phyloP scores from a whole-genome alignment of 495 filamentous ascomycete genomes.

The Cairneyella variabilis region DNA sequence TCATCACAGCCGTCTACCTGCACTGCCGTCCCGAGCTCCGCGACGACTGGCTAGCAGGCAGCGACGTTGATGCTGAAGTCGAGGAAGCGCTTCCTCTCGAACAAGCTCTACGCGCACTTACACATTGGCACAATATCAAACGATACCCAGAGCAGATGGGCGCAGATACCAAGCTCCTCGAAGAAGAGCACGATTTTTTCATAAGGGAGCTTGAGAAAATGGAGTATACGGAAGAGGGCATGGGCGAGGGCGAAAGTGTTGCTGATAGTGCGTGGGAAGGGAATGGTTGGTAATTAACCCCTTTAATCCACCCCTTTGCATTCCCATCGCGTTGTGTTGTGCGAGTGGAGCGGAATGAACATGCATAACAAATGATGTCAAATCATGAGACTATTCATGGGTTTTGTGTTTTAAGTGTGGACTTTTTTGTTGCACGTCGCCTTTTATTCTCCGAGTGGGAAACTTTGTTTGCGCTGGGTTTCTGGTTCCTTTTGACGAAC shows the following conservation, averaged over 20 bases:
- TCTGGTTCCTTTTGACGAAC: neutral
- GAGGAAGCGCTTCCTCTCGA: slow-evolving; percentile 89
- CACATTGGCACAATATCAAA: slow-evolving; percentile 88
- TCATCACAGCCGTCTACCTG: slow-evolving; percentile 94
- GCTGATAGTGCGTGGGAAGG: slow-evolving; percentile 18
- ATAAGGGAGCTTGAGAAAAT: slow-evolving; percentile 82
- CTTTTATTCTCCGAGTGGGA: slow-evolving; percentile 11
- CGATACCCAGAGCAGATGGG: slow-evolving; percentile 80
- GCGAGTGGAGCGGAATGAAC: neutral
- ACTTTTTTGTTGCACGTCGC: slow-evolving; percentile 15
- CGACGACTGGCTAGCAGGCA: slow-evolving; percentile 92
- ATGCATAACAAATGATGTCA: neutral
- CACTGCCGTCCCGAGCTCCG: slow-evolving; percentile 88
- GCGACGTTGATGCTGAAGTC: slow-evolving; percentile 86
- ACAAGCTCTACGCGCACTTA: slow-evolving; percentile 79
- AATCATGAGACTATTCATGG: neutral
- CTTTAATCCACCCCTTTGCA: too few species aligned
- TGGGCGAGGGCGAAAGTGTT: slow-evolving; percentile 16
- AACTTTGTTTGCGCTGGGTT: slow-evolving; percentile 3
- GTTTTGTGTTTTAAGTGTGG: too few species aligned
- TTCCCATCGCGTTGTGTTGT: neutral
- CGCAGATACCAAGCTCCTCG: slow-evolving; percentile 58
- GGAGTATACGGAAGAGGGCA: slow-evolving; percentile 33
- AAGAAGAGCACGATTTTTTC: slow-evolving; percentile 88
- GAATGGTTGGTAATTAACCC: slow-evolving; percentile 6